phyloP scores from a whole-genome alignment of 768 basidiomycete genomes.

The Amanita fuliginea region DNA sequence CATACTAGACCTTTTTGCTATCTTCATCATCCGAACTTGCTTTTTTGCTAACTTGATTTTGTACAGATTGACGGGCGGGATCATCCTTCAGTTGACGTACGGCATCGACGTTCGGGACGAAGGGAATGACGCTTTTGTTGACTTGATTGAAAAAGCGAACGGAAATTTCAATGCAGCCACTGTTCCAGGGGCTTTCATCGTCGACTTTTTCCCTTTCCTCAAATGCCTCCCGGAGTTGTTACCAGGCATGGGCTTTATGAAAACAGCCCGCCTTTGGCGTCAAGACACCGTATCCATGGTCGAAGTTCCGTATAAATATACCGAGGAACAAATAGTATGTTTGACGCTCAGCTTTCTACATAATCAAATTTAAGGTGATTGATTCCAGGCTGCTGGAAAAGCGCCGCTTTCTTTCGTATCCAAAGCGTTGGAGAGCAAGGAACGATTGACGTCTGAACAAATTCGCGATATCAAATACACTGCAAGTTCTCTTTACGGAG shows the following conservation, averaged over 20 bases:
- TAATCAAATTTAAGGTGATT: not conserved
- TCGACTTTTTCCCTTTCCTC: slow-evolving; percentile 32
- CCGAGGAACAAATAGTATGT: slow-evolving; percentile 35
- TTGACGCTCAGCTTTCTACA: not conserved
- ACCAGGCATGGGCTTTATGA: slow-evolving; percentile 44
- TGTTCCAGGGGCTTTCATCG: slow-evolving; percentile 35
- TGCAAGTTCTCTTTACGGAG: slow-evolving; percentile 27
- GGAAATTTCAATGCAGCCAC: slow-evolving; percentile 40
- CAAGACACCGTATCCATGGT: slow-evolving; percentile 27
- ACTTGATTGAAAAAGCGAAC: slow-evolving; percentile 39
- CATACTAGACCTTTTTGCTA: too few relatives aligned
- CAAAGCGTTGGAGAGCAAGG: slow-evolving; percentile 23
- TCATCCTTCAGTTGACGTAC: not conserved
- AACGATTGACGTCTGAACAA: slow-evolving; percentile 18
- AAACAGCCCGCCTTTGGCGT: slow-evolving; percentile 29
- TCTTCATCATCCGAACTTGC: not conserved
- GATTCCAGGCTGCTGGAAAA: slow-evolving; percentile 16
- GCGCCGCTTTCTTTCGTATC: slow-evolving; percentile 31
- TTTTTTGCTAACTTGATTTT: not conserved
- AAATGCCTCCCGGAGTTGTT: slow-evolving; percentile 43
- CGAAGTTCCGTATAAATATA: slow-evolving; percentile 27
- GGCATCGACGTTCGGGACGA: not conserved
- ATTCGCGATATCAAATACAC: slow-evolving; percentile 29
- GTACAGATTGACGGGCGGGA: not conserved
- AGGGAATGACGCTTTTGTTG: slow-evolving; percentile 35